Percentiles rank a stretch among this genome's conserved stretches.
Evolutionary conservation across 164 flowering plant genomes (phyloP).

Genomic region (Stephania japonica): DNA sequence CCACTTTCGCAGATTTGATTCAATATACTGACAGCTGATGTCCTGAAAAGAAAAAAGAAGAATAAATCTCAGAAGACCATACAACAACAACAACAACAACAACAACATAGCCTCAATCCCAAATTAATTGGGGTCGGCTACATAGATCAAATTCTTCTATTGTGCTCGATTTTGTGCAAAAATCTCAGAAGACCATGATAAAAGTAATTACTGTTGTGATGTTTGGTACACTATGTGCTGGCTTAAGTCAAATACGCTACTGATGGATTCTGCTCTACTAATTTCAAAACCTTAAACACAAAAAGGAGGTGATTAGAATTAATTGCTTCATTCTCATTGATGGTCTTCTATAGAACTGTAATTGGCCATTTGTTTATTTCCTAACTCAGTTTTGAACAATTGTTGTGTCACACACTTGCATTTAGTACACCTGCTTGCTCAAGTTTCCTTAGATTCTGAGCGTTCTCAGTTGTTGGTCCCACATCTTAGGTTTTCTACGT

Average conservation of each 20-base stretch:
- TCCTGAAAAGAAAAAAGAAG: constrained; percentile 33
- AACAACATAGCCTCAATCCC: no score
- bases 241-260: background rate
- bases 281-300: background rate
- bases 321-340: background rate
- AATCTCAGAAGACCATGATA: constrained; percentile 3
- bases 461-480: background rate
- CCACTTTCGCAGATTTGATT: constrained; percentile 45
- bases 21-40: constrained; percentile 45
- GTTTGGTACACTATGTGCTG: background rate
- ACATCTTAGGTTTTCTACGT: background rate
- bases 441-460: background rate
- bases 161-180: no score
- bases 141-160: no score
- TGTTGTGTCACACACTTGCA: background rate
- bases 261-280: background rate
- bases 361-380: background rate
- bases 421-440: background rate
- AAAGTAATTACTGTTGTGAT: background rate
- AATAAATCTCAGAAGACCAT: constrained; percentile 8
- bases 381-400: background rate
- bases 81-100: no score
- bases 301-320: background rate
- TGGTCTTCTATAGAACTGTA: background rate
- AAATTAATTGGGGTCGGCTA: no score